Base-by-base conservation (phyloP, 768 basidiomycete species). In the Rhodosporidiobolus sp. region DNA sequence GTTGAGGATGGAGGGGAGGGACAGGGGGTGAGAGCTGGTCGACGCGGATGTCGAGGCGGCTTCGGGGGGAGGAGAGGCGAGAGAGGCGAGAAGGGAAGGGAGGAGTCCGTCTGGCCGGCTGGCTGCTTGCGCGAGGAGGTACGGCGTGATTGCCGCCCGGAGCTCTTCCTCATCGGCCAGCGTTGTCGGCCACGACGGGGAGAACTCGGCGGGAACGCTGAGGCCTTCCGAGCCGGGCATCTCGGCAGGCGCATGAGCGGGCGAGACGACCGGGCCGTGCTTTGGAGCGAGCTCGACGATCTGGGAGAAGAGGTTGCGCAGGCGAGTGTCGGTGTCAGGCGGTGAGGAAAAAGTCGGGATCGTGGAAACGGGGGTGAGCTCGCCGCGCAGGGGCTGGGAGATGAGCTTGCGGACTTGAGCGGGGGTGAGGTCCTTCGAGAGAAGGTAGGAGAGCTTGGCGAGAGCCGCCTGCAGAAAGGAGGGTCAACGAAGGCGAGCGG, bases 401-500 rank as follows among this genome's bases (percentile, higher is more conserved):
- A 96, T 86, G 30, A 95, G 85, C 52, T 87, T 83, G 65, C 92
- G 88, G 56, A 97, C 86, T 81, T 92, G 86, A 28, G 83, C 79
- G 5, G 83, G 78, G 0, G 86, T 84, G 12, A 95, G 85, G 77
- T 92, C 90, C 80, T 96, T 95, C 11, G 91, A 91, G 46, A 96
- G 85, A 22, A 97, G 86, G 79, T 96, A 97, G 57, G 89, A 86
- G 24, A 97, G 85, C 82, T 97, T 97, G 22, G 92, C 85, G 28
- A 96, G 86, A 3, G 94, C 94, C 70, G 91, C 92, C 92, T 94
- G 67, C 14, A 26, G 48, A 52, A 7, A 28, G 26, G 10, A 26
- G 24, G 24, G 46, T 46, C 61, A 20, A 46, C 43, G 20, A 24
- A 20, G 46, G 48, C 63, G n/a, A 43, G 38, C 56, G 20, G 14